These are phyloP conservation scores for Microthlaspi erraticum DNA, from an alignment of 345 rosid genomes.

Conservation along the genomic window DNA sequence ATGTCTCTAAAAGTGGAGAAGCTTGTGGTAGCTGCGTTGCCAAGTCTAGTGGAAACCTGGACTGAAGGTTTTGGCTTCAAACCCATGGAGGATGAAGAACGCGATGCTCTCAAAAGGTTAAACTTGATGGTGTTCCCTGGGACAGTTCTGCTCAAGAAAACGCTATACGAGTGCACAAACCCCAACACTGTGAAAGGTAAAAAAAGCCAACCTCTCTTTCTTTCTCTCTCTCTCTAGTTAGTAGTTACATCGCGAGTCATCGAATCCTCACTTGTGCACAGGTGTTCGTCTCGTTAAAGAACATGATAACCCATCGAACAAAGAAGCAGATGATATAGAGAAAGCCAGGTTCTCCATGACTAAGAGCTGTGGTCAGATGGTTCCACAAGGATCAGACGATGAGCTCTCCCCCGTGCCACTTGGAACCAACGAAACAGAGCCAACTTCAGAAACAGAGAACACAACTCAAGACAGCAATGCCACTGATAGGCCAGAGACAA, in stretches of 20 bases:
- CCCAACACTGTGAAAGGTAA: constrained; percentile 51
- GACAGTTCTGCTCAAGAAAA: constrained; percentile 68
- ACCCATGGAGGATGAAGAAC: constrained; percentile 63
- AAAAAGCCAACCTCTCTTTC: constrained; percentile 8
- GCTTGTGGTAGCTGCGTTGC: constrained; percentile 90
- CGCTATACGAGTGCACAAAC: constrained; percentile 44
- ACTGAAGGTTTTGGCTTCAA: constrained; percentile 79
- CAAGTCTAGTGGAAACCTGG: constrained; percentile 85
- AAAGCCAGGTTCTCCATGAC: constrained; percentile 17
- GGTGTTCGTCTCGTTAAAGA: constrained; percentile 18
- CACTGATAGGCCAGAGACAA: constrained; percentile 10
- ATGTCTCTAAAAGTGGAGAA: constrained; percentile 78
- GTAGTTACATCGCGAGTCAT: constrained; percentile 4
- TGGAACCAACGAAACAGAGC: constrained; percentile 24
- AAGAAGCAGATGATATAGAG: constrained; percentile 28
- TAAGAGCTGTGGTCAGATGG: constrained; percentile 41
- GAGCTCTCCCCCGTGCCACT: constrained; percentile 30
- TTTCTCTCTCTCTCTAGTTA: neutral
- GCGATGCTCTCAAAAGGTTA: constrained; percentile 56
- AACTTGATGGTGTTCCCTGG: constrained; percentile 95
- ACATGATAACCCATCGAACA: constrained; percentile 18
- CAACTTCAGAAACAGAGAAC: constrained; percentile 27
- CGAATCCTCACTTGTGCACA: constrained; percentile 18
- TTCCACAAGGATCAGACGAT: constrained; percentile 34
- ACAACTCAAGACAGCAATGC: constrained; percentile 11